Evolutionary conservation across 129 eudicot species (phyloP), one percentile per base, ranked within the genome.

Genomic region (Artemisia annua): DNA sequence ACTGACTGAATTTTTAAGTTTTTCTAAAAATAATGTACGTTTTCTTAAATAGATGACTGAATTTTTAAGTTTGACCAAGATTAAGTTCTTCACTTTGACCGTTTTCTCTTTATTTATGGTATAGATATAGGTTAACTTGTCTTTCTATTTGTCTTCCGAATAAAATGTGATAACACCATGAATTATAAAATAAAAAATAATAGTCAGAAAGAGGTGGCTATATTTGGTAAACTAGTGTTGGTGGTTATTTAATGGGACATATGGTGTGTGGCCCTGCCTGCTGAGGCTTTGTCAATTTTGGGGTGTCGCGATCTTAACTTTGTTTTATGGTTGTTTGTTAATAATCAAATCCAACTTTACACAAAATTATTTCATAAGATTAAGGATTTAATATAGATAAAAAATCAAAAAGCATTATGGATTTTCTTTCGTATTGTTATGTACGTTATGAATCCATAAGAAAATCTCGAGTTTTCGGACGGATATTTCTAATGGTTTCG

Each of bases 171-270:
- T 58, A 58, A 58, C 64, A 58, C 64, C 39, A 11, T 58, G 16
- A 22, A 22, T 58, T 18, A 22, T 58, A 32, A 58, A 7, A 24
- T 12, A 26, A 5, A 60, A 60, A 5, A n/a, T 22, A 58, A 22
- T 28, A 22, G 66, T 60, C 66, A 60, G 66, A 22, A 60, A 60
- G 66, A 60, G 66, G 18, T 39, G 66, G 66, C 66, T 60, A 60
- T 26, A 60, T 60, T 60, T 60, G 66, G 66, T 60, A 19, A 0
- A 13, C 9, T 24, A 26, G 66, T 60, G 66, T 26, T 60, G 66
- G 46, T 60, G 16, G 17, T 60, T 60, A 60, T 22, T 60, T 20
- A 24, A 20, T 59, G 66, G 43, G 44, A 24, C 66, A 60, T 60
- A 60, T 12, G 30, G 57, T 15, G 57, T 15, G 18, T 52, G 57